These are phyloP conservation scores for Lachancea quebecensis DNA, from an alignment of 805 yeast genomes.

Conservation along the genomic window DNA sequence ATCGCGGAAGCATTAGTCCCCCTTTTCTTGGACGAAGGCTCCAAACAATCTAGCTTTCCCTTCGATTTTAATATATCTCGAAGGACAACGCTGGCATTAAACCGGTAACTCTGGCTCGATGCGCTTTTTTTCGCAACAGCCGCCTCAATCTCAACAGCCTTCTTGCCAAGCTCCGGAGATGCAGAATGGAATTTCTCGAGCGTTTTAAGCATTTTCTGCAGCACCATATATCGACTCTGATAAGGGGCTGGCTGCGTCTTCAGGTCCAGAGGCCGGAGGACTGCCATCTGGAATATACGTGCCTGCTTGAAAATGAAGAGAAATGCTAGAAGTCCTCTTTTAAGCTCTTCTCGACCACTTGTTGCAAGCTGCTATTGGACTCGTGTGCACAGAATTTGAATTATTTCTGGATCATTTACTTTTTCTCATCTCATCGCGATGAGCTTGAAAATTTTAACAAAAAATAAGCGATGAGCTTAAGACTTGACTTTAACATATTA, in stretches of 20 bases:
- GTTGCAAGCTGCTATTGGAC: not conserved
- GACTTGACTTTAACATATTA: too few species aligned
- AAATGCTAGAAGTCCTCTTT: not conserved
- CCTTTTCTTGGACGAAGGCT: slow-evolving; percentile 4
- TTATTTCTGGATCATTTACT: not conserved
- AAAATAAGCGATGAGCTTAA: not conserved
- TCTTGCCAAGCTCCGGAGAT: slow-evolving; percentile 9
- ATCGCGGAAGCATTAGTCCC: not conserved
- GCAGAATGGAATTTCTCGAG: slow-evolving; percentile 13
- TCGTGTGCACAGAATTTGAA: too few species aligned
- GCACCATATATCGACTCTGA: slow-evolving; percentile 27
- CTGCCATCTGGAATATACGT: not conserved
- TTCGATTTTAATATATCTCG: slow-evolving; percentile 26
- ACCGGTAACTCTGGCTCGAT: slow-evolving; percentile 27
- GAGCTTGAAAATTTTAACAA: slow-evolving; percentile 4
- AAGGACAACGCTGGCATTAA: slow-evolving; percentile 27
- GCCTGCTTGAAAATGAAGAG: not conserved
- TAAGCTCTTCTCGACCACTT: not conserved
- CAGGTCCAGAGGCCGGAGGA: slow-evolving; percentile 26
- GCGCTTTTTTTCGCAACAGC: slow-evolving; percentile 23
- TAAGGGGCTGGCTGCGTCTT: slow-evolving; percentile 26
- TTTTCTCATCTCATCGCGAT: slow-evolving; percentile 6
- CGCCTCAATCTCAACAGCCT: slow-evolving; percentile 24
- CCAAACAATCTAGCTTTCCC: slow-evolving; percentile 18
- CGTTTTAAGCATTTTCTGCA: slow-evolving; percentile 22